Evolutionary conservation across 257 asterid genomes (phyloP), one percentile per base, ranked within the genome.

Genomic region (Eustoma russellianum): DNA sequence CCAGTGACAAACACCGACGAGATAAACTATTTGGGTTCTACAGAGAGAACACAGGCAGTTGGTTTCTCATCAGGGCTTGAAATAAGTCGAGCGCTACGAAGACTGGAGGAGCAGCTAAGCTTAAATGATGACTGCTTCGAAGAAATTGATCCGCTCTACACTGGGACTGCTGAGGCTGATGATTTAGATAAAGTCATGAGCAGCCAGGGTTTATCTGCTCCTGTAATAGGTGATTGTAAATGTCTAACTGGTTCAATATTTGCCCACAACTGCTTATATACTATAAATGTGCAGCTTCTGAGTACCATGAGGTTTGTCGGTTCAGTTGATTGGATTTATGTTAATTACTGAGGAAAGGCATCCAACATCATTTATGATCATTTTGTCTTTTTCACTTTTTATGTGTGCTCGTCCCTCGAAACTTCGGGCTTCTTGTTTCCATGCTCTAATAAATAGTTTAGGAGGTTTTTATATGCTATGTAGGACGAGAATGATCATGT

Each of bases 21-120:
- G n/a, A n/a, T n/a, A n/a, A n/a, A n/a, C n/a, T n/a, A n/a, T n/a
- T n/a, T n/a, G n/a, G n/a, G n/a, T n/a, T n/a, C n/a, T n/a, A n/a
- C n/a, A n/a, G n/a, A n/a, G 44, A 52, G 62, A 60, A 70, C 61
- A 61, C 73, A 71, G 43, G 90, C 74, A 66, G 72, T 34, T 61
- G 70, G 59, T 48, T 67, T 77, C 64, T 68, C 90, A 62, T 67
- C 93, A n/a, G 67, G 45, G 68, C 77, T 65, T 12, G 77, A 66
- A 56, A 67, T 90, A 18, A 71, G 71, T 75, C 70, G 60, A 67
- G 94, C 93, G 18, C 57, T 91, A 66, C 77, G 69, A 74, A 75
- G 66, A 69, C 66, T 84, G 54, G 75, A 87, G 79, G 86, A 84
- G 57, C 89, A 85, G 46, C 64, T 92, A 66, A 84, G 95, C 77